These are phyloP conservation scores for Magnusiomyces fungicola DNA, from an alignment of 1,139 yeast genomes.

Conservation along the genomic window DNA sequence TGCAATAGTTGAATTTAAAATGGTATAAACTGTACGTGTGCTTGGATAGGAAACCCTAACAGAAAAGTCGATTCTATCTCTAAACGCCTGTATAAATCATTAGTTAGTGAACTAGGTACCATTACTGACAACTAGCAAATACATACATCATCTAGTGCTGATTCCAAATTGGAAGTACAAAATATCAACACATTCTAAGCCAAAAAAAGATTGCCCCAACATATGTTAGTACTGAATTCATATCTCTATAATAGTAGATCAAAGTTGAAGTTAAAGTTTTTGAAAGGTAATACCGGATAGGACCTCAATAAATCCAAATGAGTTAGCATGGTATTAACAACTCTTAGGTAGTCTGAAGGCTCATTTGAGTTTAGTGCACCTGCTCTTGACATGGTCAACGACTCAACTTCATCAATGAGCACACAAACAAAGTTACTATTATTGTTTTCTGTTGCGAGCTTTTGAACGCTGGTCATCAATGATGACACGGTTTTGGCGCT, in stretches of 20 bases:
- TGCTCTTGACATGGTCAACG: slow-evolving; percentile 2
- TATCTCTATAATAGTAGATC: too few relatives aligned
- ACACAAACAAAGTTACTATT: not conserved
- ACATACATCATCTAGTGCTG: slow-evolving; percentile 4
- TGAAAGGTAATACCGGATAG: too few relatives aligned
- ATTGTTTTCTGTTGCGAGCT: not conserved
- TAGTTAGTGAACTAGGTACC: not conserved
- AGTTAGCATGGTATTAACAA: slow-evolving; percentile 4
- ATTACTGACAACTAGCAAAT: too few relatives aligned
- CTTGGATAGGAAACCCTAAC: not conserved
- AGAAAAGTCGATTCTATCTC: slow-evolving; percentile 5
- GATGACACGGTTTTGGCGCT: not conserved
- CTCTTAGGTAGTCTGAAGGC: slow-evolving; percentile 3
- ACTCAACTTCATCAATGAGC: slow-evolving; percentile 4
- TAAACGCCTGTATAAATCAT: slow-evolving; percentile 1
- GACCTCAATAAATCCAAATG: slow-evolving; percentile 3
- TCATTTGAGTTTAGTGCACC: not conserved
- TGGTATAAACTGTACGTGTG: not conserved
- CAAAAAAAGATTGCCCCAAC: too few relatives aligned
- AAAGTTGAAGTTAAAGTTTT: too few relatives aligned
- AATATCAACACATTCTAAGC: slow-evolving; percentile 2
- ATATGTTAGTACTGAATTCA: too few relatives aligned
- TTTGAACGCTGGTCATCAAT: not conserved
- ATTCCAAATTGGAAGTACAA: slow-evolving; percentile 4
- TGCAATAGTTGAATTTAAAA: not conserved